Evolutionary conservation across 257 asterid species (phyloP), one percentile per base, ranked within the genome.

Genomic region (Capsicum chinense): DNA sequence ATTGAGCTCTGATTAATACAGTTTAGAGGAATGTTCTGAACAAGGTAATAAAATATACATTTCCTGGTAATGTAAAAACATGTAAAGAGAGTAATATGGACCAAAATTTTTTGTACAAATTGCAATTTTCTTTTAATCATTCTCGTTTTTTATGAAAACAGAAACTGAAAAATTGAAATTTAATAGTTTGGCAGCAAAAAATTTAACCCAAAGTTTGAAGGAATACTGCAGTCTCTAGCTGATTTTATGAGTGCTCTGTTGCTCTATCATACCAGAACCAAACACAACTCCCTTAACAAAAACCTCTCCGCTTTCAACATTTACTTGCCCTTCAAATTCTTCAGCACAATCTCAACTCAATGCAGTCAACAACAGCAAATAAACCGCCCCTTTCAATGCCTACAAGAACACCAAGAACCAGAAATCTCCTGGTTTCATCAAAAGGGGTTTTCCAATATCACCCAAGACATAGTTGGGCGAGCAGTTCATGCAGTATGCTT

Each of bases 361-460:
- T 92, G 97, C 90, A 78, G 86, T 85, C 63, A 76, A 81, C 92
- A 88, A 64, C 83, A 11, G 7, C 33, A 88, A 86, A 63, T 33
- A 83, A 85, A 44, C 79, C 81, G 68, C 64, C 73, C 86, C 73
- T 63, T 86, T 66, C 90, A 67, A 84, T 88, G 91, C 87, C 89
- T 93, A 26, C 58, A 58, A 58, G 81, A 73, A 87, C 93, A 90
- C 85, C 86, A 89, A 14, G 87, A 86, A 86, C 89, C 92, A 68
- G 90, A 92, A 87, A 91, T 93, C 81, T 91, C 92, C 66, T 89
- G 87, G 19, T 94, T 94, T 90, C 88, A 87, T 26, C 90, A 85
- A 79, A 92, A 92, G 83, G 98, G 98, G 10, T 95, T 95, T 87
- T 92, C 97, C 57, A 89, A 66, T 68, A 90, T 93, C 90, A 90